Percentiles rank a stretch among this genome's conserved stretches.
These are phyloP conservation scores for Coccomyxa sp. DNA, from an alignment of 139 green algal species.

Conservation along the genomic window DNA sequence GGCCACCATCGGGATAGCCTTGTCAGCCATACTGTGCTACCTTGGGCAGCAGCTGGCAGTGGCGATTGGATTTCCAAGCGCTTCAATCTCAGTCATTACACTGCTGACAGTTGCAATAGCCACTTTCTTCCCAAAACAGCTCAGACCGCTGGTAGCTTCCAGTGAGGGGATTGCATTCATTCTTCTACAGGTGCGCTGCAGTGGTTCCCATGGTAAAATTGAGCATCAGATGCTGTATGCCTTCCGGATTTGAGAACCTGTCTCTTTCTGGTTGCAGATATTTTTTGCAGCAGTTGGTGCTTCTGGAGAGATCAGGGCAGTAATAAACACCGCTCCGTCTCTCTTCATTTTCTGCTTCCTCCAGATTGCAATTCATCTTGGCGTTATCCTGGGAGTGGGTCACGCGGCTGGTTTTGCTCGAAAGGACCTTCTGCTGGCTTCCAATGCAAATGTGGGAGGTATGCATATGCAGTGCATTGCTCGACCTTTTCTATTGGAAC, in stretches of 20 bases:
- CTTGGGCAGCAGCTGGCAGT: slow-evolving; percentile 19
- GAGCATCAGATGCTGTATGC: neutral
- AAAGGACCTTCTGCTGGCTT: slow-evolving; percentile 72
- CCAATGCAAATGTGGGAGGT: slow-evolving; percentile 92
- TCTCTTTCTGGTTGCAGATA: slow-evolving; percentile 33
- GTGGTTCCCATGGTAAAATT: neutral
- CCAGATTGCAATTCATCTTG: slow-evolving; percentile 56
- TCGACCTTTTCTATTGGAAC: neutral
- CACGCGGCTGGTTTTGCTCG: slow-evolving; percentile 48
- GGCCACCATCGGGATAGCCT: slow-evolving; percentile 36
- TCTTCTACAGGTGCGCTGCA: slow-evolving; percentile 66
- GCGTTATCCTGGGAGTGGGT: slow-evolving; percentile 56
- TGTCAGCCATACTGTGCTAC: slow-evolving; percentile 53
- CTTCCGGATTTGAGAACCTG: neutral
- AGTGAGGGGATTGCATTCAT: slow-evolving; percentile 75
- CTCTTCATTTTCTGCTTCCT: slow-evolving; percentile 84
- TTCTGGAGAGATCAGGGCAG: slow-evolving; percentile 62
- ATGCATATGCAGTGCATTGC: no score
- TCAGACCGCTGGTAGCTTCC: slow-evolving; percentile 52
- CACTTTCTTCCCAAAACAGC: slow-evolving; percentile 40
- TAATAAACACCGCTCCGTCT: slow-evolving; percentile 70
- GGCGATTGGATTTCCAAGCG: slow-evolving; percentile 10
- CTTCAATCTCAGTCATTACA: slow-evolving; percentile 19
- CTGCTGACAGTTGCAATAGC: slow-evolving; percentile 51
- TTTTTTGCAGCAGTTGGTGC: slow-evolving; percentile 90